These are phyloP conservation scores for Brassica juncea DNA, from an alignment of 345 rosid species.

Conservation along the genomic window DNA sequence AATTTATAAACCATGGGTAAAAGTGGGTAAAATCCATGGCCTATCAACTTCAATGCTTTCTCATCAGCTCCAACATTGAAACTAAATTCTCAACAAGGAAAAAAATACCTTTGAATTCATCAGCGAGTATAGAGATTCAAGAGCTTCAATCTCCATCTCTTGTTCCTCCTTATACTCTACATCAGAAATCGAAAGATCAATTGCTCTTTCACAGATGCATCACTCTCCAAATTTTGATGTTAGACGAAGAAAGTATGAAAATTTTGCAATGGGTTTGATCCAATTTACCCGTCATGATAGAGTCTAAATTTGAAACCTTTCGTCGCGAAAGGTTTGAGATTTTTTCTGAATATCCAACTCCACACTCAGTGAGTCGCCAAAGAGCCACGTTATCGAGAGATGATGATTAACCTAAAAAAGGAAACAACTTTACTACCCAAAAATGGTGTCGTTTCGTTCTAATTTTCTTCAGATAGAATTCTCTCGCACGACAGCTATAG, in stretches of 20 bases:
- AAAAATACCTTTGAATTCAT: constrained; percentile 78
- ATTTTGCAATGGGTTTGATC: not conserved
- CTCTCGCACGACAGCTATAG: not conserved
- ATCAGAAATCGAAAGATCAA: constrained; percentile 12
- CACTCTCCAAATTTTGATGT: not conserved
- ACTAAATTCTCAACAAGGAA: not conserved
- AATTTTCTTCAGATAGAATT: not conserved
- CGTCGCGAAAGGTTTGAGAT: constrained; percentile 12
- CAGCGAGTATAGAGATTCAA: constrained; percentile 96
- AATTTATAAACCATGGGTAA: no score
- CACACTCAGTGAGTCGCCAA: constrained; percentile 22
- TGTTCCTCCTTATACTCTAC: constrained; percentile 82
- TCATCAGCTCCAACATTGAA: no score
- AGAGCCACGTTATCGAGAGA: constrained; percentile 23
- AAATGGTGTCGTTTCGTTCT: constrained; percentile 21
- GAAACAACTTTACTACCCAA: constrained; percentile 1
- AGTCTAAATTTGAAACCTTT: constrained; percentile 16
- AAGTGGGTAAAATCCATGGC: no score
- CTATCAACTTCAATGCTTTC: no score
- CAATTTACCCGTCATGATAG: constrained; percentile 38
- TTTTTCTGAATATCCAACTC: constrained; percentile 24
- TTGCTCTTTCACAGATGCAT: not conserved
- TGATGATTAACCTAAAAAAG: constrained; percentile 34
- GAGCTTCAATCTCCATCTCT: constrained; percentile 96
- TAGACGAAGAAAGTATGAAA: no score